Base-by-base conservation (phyloP, 805 yeast genomes). In the Myxozyma geophila region DNA sequence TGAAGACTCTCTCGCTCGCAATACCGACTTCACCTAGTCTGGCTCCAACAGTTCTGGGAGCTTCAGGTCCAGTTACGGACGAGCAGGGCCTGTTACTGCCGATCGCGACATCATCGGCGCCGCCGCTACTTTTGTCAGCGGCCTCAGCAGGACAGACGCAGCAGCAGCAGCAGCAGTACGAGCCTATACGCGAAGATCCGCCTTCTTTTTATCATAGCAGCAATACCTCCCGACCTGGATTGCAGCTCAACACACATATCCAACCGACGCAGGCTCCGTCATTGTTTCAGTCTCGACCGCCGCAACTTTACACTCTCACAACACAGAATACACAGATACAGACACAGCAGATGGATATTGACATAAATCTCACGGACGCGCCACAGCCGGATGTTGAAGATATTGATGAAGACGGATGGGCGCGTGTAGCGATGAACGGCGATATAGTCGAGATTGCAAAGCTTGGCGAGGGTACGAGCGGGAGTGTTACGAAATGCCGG, bases 381-480 rank as follows among this genome's bases (percentile, higher is more conserved):
- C 41, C 7, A 13, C 46, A 51, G 28, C 46, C 55, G 15, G 84
- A 80, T 61, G 80, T 86, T 23, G 82, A 81, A 54, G 84, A 84
- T 43, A 74, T 90, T 53, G 87, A 87, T 35, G 91, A 89, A 55
- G 85, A 83, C 15, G 91, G 87, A 57, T 92, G 98, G 97, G 82
- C 84, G 67, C 70, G 75, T 2, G 78, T 87, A 1, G 86, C 88
- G 13, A 44, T 54, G 8, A 80, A 83, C 36, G 83, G 84, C 55
- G 83, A 85, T 51, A 89, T 95, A 43, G 78, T 83, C 7, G 91
- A 90, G 59, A 67, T 92, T 44, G 86, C 86, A 21, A 81, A 84
- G 36, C 75, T 93, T 23, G 99, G 99, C 19, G 98, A 95, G 78
- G 99, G 99, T 17, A 87, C 90, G 41, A 96, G 97, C 15, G 99